phyloP scores from a whole-genome alignment of 768 basidiomycete genomes.

The Phlegmacium glaucopus region DNA sequence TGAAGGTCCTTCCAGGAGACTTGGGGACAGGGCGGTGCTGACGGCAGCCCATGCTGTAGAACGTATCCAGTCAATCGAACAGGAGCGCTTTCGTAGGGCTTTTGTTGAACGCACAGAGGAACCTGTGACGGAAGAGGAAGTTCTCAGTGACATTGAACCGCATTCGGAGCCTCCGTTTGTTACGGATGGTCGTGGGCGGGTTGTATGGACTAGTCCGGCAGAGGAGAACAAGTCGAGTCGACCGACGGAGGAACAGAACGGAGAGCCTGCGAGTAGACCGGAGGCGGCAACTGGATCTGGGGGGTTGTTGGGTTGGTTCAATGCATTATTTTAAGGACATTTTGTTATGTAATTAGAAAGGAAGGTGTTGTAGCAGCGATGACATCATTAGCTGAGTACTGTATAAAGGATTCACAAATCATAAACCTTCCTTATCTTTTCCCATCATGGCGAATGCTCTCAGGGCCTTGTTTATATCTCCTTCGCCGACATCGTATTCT shows the following conservation, averaged over 20 bases:
- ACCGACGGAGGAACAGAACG: neutral
- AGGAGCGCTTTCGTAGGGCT: too few species aligned
- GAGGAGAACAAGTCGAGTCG: constrained; percentile 10
- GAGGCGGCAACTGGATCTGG: constrained; percentile 2
- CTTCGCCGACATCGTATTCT: constrained; percentile 27
- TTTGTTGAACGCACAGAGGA: too few species aligned
- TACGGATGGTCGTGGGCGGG: constrained; percentile 63
- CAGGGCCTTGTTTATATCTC: too few species aligned
- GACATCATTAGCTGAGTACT: constrained; percentile 9
- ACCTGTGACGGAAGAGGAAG: too few species aligned
- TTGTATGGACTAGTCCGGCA: constrained; percentile 39
- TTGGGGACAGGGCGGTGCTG: too few species aligned
- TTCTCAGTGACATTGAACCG: neutral
- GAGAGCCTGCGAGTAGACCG: neutral
- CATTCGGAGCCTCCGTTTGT: constrained; percentile 42
- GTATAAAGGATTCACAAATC: too few species aligned
- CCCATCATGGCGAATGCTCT: constrained; percentile 1
- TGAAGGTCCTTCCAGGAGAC: neutral
- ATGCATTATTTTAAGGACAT: constrained; percentile 10
- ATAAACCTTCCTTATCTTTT: constrained; percentile 2
- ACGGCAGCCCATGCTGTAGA: neutral
- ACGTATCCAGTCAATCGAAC: too few species aligned
- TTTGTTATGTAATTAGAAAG: neutral
- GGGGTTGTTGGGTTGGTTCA: constrained; percentile 10
- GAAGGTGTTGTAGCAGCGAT: constrained; percentile 4